These are phyloP conservation scores for Ceratocystis alfenasii DNA, from an alignment of 2,329 filamentous ascomycete genomes.

Conservation along the genomic window DNA sequence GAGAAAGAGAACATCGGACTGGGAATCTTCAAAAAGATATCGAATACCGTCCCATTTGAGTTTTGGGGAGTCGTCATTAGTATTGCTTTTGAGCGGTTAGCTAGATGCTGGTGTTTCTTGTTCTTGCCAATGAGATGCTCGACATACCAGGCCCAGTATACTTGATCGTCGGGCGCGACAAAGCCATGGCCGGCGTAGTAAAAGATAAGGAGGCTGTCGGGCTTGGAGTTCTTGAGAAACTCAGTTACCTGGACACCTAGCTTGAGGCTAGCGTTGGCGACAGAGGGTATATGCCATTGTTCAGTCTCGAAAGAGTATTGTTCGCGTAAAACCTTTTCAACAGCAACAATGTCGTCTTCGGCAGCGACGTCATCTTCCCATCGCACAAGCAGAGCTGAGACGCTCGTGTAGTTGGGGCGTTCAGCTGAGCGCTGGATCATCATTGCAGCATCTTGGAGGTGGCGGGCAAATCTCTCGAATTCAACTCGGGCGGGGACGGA, in stretches of 20 bases:
- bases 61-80: constrained; percentile 45
- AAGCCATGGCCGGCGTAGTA: constrained; percentile 54
- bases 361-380: constrained; percentile 50
- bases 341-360: constrained; percentile 41
- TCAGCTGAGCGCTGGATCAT: constrained; percentile 53
- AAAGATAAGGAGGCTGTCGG: constrained; percentile 50
- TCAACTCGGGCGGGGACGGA: constrained; percentile 36
- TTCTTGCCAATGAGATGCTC: neutral
- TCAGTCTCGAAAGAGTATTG: constrained; percentile 50
- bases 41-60: constrained; percentile 53
- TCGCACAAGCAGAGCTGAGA: constrained; percentile 48
- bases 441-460: constrained; percentile 57
- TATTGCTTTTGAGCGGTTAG: constrained; percentile 35
- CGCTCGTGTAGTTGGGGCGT: constrained; percentile 43
- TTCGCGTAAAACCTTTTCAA: constrained; percentile 48
- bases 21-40: constrained; percentile 49
- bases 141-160: constrained; percentile 55
- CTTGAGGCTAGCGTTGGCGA: constrained; percentile 48
- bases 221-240: constrained; percentile 46
- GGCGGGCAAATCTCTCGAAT: constrained; percentile 54
- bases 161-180: constrained; percentile 45
- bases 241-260: constrained; percentile 48
- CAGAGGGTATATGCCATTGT: constrained; percentile 48
- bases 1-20: constrained; percentile 50
- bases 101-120: constrained; percentile 29